phyloP scores from a whole-genome alignment of 2,329 filamentous ascomycete species.

The Penicillium crustosum region DNA sequence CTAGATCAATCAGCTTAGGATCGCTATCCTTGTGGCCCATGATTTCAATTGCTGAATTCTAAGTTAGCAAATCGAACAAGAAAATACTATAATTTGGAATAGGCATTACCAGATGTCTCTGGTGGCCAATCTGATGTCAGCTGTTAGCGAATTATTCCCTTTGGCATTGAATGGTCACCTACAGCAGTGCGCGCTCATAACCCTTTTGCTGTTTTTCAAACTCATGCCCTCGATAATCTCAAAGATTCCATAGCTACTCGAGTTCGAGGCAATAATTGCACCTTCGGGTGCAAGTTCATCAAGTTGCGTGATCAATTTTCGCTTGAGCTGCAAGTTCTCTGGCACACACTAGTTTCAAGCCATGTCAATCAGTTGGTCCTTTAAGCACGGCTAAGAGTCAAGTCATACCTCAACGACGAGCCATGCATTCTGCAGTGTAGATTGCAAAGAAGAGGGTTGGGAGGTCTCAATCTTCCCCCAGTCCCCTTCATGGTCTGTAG shows the following conservation, averaged over 20 bases:
- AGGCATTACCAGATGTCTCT: slow-evolving; percentile 33
- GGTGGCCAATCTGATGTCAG: slow-evolving; percentile 39
- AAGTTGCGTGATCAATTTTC: slow-evolving; percentile 40
- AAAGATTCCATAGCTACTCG: slow-evolving; percentile 48
- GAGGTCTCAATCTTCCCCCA: slow-evolving; percentile 30
- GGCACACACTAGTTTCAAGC: slow-evolving; percentile 43
- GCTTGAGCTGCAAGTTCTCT: slow-evolving; percentile 46
- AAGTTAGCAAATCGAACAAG: not conserved
- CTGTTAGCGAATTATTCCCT: not conserved
- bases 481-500: slow-evolving; percentile 6
- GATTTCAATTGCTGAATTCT: slow-evolving; percentile 36
- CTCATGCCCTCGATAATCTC: slow-evolving; percentile 44
- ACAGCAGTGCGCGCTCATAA: slow-evolving; percentile 50
- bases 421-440: slow-evolving; percentile 33
- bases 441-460: slow-evolving; percentile 20
- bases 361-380: not conserved
- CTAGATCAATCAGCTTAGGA: slow-evolving; percentile 29
- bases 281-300: slow-evolving; percentile 38
- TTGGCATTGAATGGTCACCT: slow-evolving; percentile 20
- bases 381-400: not conserved
- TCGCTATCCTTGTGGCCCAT: slow-evolving; percentile 41
- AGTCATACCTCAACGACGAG: slow-evolving; percentile 37
- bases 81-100: not conserved
- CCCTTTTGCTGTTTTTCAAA: slow-evolving; percentile 35
- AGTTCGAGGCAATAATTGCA: slow-evolving; percentile 50